Base-by-base conservation (phyloP, 768 basidiomycete species). In the Xerocomellus amylosporus region DNA sequence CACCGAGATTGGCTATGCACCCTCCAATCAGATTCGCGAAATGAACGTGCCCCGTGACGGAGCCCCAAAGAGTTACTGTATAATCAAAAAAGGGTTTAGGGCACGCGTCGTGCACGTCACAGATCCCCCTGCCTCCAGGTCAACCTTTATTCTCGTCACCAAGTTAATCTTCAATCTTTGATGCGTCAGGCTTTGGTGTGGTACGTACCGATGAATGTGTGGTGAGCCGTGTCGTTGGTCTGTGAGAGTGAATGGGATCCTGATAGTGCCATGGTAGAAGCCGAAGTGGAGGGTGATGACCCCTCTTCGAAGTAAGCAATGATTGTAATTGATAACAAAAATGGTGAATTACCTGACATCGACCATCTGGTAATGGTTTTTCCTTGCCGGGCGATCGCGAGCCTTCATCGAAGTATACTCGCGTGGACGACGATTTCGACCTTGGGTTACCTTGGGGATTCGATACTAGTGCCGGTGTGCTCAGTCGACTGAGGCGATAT, bases 21-120 rank as follows among this genome's bases (percentile, higher is more conserved):
- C 64, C 58, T 60, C 50, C 56, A 66, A 58, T 65, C 54, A 31
- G 59, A 64, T 65, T 56, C 54, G 52, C 62, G 64, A 55, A 51
- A 55, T 62, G 62, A 66, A 54, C 54, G 56, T 60, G 55, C 40
- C n/a, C 53, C 33, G 33, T 33, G 13, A 36, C 52, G 19, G n/a
- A 38, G 39, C 14, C 17, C 14, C 19, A n/a, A 46, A 37, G 12
- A 5, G 30, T 22, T 34, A 20, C 34, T 46, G 31, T 22, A 34
- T 34, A 17, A 44, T 45, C 38, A 24, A 40, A 48, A 42, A 44
- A 37, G 43, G 24, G 26, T 41, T 9, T 12, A 4, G 19, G 48
- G 4, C 63, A 59, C 55, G 57, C 60, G 55, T 36, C 50, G n/a
- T 22, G 56, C 50, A 56, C 56, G 59, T 64, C 55, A 49, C 53